Evolutionary conservation across 768 basidiomycete species (phyloP), one percentile per base, ranked within the genome.

Genomic region (Jaapia argillacea): DNA sequence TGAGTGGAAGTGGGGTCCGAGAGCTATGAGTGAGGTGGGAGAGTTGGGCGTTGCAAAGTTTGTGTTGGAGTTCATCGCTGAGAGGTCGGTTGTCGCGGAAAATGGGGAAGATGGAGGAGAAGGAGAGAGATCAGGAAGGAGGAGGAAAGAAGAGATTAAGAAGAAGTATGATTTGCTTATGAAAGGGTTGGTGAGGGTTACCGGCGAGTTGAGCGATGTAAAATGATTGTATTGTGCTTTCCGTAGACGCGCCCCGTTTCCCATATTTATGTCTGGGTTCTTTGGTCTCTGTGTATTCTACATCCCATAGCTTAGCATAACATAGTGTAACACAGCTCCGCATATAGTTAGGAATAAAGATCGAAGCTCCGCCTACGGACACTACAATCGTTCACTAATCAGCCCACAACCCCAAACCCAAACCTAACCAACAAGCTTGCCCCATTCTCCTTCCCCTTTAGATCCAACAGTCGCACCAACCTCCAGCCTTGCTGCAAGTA

Each of bases 1-100:
- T 47, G 86, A 90, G 54, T 90, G 87, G 89, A 74, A 78, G 14
- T 97, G 92, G 92, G 92, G 91, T 3, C 65, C 72, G 22, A 72
- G 87, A 23, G 80, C 90, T 2, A 74, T 82, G 28, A 75, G 75
- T 24, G 93, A 97, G 61, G 75, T 96, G 3, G 83, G 87, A 1
- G 93, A 97, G 60, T 62, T 70, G 46, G 79, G 69, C 10, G 66
- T 92, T 6, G 85, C 79, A 1, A 64, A 63, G 43, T 94, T 94
- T 53, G 69, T 94, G 2, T 79, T 79, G 2, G 79, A 86, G 52
- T 85, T 92, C 52, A 88, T 90, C 83, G 70, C 75, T 27, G 71
- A 65, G 36, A 38, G 37, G 37, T 21, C 7, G 37, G 37, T 22
- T 7, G 10, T 13, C 12, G 37, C 10, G 7, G 21, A 38, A 7